These are phyloP conservation scores for Cystoderma amianthinum DNA, from an alignment of 768 basidiomycete species.

Conservation along the genomic window DNA sequence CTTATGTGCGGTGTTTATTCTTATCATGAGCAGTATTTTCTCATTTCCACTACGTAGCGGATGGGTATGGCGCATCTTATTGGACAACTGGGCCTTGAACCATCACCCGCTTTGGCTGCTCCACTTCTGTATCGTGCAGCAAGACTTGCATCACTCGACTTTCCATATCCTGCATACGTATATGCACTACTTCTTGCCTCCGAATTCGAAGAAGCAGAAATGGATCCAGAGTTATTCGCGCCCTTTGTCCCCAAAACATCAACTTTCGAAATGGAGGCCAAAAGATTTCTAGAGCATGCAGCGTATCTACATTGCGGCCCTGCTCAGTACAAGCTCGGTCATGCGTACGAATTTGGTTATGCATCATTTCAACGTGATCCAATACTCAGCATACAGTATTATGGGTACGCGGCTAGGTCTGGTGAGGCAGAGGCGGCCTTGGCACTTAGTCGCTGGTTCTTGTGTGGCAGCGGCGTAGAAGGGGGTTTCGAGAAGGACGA, in stretches of 20 bases:
- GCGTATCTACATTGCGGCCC: background rate
- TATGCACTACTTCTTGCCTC: background rate
- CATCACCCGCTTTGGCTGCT: background rate
- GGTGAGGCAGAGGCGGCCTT: too few species aligned
- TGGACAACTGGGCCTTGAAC: background rate
- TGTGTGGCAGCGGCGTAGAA: too few species aligned
- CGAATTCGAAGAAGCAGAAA: background rate
- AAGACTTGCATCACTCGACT: background rate
- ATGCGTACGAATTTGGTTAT: too few species aligned
- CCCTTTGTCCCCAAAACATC: background rate
- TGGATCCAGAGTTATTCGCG: background rate
- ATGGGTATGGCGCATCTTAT: background rate
- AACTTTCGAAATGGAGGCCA: background rate
- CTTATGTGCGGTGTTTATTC: background rate
- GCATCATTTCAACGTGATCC: too few species aligned
- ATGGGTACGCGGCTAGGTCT: too few species aligned
- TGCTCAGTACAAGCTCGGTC: background rate
- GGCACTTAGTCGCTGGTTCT: too few species aligned
- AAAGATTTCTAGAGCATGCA: background rate
- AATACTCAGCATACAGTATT: too few species aligned
- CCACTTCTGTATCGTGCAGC: background rate
- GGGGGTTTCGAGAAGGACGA: too few species aligned
- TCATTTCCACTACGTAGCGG: background rate
- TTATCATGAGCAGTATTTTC: background rate
- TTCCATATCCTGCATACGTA: background rate